Evolutionary conservation across 2,329 filamentous ascomycete genomes (phyloP), one percentile per base, ranked within the genome.

Genomic region (Aureobasidium musti): DNA sequence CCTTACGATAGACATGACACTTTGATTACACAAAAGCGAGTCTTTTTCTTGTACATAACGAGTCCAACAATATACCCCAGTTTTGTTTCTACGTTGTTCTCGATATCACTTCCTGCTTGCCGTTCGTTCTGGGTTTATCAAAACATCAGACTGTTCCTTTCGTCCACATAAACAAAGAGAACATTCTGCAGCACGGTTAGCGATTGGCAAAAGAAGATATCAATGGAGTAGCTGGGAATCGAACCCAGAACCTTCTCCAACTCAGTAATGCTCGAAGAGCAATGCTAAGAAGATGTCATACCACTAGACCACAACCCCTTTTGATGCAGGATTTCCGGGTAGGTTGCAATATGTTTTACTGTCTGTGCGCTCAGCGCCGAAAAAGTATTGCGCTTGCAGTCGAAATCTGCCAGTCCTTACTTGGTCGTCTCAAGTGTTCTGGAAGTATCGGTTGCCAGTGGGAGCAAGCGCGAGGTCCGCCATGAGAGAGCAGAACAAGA

Each of bases 181-280:
- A 7, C 11, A 11, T 35, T 19, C 1, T 21, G 17, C 3, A 3
- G 4, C 7, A 45, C n/a, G 28, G 17, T 17, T 1, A 2, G 19
- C 54, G 28, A 23, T 17, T 1, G 3, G 19, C 54, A 45, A 59
- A 63, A 45, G 8, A 21, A 41, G 30, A 63, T 2, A 33, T 23
- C 39, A 23, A 63, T 63, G 59, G 59, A 63, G 45, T 52, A 63
- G 59, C 59, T 63, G 59, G 59, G 59, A 63, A 63, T 63, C 59
- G 59, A 63, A 63, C 59, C 59, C 59, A 63, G 59, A 52, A 63
- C 59, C 59, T 63, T 63, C 59, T 63, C 59, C 59, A 63, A 43
- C 45, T 63, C 43, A 52, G 59, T n/a, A 63, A 28, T 30, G 57
- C 45, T 63, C 59, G 19, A n/a, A 49, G n/a, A 61, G 43, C 57